phyloP scores from a whole-genome alignment of 345 rosid species.

The Populus nigra region DNA sequence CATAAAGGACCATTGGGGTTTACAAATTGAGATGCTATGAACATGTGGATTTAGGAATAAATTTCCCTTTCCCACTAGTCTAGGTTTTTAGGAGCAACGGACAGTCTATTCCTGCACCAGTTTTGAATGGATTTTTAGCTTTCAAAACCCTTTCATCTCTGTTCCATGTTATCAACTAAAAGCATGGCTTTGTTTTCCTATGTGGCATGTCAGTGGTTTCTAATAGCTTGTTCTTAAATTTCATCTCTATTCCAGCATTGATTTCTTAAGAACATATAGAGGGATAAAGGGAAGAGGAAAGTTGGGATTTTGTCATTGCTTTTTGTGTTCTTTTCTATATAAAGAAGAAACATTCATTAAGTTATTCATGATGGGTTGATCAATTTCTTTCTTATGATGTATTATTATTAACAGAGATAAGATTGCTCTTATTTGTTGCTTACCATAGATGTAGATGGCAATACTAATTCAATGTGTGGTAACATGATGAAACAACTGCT shows the following conservation, averaged over 20 bases:
- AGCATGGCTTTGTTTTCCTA: no score
- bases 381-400: neutral
- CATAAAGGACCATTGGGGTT: no score
- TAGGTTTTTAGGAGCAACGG: no score
- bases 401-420: neutral
- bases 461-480: constrained; percentile 41
- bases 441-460: constrained; percentile 11
- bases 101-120: no score
- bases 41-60: no score
- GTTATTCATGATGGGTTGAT: neutral
- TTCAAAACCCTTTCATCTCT: no score
- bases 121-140: no score
- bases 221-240: neutral
- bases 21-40: no score
- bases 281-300: neutral
- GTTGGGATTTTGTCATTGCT: neutral
- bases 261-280: neutral
- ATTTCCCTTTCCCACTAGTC: no score
- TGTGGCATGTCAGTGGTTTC: neutral
- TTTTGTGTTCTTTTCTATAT: no score
- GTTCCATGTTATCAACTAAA: no score
- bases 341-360: neutral
- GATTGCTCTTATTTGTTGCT: neutral
- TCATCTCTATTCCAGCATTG: neutral
- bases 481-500: constrained; percentile 59